These are phyloP conservation scores for Pyronema omphalodes DNA, from an alignment of 495 filamentous ascomycete species.

Conservation along the genomic window DNA sequence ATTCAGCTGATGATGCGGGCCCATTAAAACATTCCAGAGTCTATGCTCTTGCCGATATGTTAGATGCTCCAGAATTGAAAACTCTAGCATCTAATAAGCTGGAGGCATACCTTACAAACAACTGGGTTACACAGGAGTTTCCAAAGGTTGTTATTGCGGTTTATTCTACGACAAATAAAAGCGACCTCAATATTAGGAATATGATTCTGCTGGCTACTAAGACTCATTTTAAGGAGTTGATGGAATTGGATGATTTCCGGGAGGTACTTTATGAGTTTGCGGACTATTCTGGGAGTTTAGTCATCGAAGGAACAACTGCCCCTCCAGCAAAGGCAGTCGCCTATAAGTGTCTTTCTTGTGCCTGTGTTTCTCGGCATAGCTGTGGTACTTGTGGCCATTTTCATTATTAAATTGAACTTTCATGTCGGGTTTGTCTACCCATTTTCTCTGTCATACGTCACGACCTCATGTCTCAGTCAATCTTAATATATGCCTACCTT, in stretches of 20 bases:
- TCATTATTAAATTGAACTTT: too few relatives aligned
- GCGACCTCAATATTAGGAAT: neutral
- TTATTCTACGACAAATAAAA: neutral
- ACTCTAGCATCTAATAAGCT: neutral
- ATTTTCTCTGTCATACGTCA: too few relatives aligned
- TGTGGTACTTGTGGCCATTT: neutral
- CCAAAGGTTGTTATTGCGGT: neutral
- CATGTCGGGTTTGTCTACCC: too few relatives aligned
- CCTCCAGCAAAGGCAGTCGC: too few relatives aligned
- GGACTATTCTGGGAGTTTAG: conserved; percentile 1
- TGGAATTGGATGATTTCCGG: neutral
- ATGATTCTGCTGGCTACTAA: neutral
- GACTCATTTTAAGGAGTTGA: conserved; percentile 1
- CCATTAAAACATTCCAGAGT: neutral
- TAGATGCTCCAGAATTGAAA: neutral
- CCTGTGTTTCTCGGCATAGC: neutral
- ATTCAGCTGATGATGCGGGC: neutral
- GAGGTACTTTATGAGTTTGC: neutral
- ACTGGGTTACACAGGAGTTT: neutral
- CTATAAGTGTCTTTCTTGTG: neutral
- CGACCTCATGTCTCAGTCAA: too few relatives aligned
- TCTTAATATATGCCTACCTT: too few relatives aligned
- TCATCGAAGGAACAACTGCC: neutral
- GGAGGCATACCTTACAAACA: neutral
- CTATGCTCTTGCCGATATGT: conserved; percentile 3